Conservation (phyloP, 2,329 filamentous ascomycete genomes). For the Paracoccidioides lutzii region DNA sequence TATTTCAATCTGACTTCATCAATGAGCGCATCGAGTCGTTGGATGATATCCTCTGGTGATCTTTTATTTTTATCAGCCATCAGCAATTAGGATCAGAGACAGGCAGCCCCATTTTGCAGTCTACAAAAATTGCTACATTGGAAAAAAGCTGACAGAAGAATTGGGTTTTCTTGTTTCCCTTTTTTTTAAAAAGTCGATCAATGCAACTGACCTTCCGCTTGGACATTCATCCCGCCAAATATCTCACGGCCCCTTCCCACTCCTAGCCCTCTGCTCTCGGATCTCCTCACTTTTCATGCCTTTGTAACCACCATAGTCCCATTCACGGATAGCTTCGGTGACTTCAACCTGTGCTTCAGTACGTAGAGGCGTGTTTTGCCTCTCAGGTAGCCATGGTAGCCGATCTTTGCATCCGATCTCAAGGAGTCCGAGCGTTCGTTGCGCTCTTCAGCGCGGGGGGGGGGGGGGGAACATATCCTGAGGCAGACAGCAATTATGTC, state of each 20-base stretch:
- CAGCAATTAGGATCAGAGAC: background rate
- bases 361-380: slow-evolving; percentile 23
- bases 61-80: slow-evolving; percentile 15
- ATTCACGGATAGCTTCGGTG: slow-evolving; percentile 63
- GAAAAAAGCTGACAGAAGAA: background rate
- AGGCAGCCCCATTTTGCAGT: background rate
- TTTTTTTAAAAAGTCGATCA: too few species aligned
- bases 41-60: slow-evolving; percentile 58
- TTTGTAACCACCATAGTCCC: slow-evolving; percentile 83
- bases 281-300: slow-evolving; percentile 64
- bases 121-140: background rate
- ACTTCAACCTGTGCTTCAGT: slow-evolving; percentile 52
- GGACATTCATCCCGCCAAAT: slow-evolving; percentile 85
- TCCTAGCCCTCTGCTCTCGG: slow-evolving; percentile 40
- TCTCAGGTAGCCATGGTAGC: slow-evolving; percentile 51
- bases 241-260: slow-evolving; percentile 53
- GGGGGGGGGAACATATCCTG: slow-evolving; percentile 71
- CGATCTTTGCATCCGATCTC: slow-evolving; percentile 55
- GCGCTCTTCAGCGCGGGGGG: slow-evolving; percentile 69
- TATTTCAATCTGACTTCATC: slow-evolving; percentile 55
- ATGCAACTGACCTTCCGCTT: slow-evolving; percentile 57
- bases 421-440: slow-evolving; percentile 80
- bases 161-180: too few species aligned
- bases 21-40: slow-evolving; percentile 63
- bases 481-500: background rate